Evolutionary conservation across 2,329 filamentous ascomycete genomes (phyloP).

Genomic region (Zasmidium citrigriseum): DNA sequence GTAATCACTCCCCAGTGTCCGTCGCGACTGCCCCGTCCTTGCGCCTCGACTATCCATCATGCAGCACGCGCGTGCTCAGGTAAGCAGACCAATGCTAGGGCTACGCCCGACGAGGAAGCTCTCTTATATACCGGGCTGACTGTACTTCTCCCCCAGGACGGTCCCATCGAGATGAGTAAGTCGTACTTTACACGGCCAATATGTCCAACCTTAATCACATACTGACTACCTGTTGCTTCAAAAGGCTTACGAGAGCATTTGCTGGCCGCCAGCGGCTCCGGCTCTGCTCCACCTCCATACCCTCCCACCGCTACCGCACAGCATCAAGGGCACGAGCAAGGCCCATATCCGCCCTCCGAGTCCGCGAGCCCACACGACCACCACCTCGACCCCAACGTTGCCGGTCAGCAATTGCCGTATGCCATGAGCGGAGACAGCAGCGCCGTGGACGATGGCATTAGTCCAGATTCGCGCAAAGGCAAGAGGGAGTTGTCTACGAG

Average conservation of each 20-base stretch:
- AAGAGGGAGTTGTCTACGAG: constrained; percentile 93
- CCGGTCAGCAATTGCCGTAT: constrained; percentile 48
- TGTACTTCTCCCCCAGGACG: constrained; percentile 13
- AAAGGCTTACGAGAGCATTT: constrained; percentile 65
- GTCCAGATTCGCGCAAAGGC: constrained; percentile 64
- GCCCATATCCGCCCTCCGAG: constrained; percentile 42
- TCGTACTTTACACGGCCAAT: constrained; percentile 10
- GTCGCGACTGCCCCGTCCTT: too few relatives aligned
- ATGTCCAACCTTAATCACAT: constrained; percentile 4
- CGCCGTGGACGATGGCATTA: constrained; percentile 47
- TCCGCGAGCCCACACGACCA: constrained; percentile 46
- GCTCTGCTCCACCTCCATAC: constrained; percentile 42
- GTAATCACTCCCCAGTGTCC: neutral
- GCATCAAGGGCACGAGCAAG: constrained; percentile 23
- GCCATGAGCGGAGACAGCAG: constrained; percentile 48
- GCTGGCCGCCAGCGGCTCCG: constrained; percentile 50
- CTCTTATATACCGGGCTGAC: constrained; percentile 16
- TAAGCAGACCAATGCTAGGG: constrained; percentile 45
- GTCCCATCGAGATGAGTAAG: constrained; percentile 47
- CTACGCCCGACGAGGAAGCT: constrained; percentile 25
- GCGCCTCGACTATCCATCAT: constrained; percentile 23
- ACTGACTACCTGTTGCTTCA: constrained; percentile 10
- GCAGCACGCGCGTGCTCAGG: constrained; percentile 52
- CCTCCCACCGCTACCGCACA: constrained; percentile 35
- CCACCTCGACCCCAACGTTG: constrained; percentile 62